Conservation (phyloP, 768 basidiomycete species). For the Trametes coccinea region DNA sequence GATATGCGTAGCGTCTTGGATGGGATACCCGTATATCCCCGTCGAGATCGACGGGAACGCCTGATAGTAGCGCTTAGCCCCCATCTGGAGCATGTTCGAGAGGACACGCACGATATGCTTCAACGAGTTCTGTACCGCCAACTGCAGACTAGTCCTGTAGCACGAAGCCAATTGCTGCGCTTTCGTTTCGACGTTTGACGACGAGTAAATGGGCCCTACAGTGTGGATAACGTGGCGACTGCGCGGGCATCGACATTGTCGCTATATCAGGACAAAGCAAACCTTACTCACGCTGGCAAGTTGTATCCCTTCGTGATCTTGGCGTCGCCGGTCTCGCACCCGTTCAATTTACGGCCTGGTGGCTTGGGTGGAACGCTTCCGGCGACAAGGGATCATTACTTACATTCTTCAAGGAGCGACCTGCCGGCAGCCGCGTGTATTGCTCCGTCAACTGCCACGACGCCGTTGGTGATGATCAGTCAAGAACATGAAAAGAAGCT, state of each 20-base stretch:
- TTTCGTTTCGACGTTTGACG: conserved; percentile 40
- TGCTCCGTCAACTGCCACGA: conserved; percentile 69
- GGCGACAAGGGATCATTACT: conserved; percentile 21
- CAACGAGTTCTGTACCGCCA: conserved; percentile 60
- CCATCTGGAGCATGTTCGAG: too few species aligned
- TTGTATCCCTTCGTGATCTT: conserved; percentile 80
- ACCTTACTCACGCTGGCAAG: conserved; percentile 65
- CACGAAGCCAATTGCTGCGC: conserved; percentile 64
- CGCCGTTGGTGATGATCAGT: background rate
- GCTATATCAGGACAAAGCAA: background rate
- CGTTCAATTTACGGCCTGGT: conserved; percentile 61
- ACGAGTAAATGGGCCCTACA: conserved; percentile 72
- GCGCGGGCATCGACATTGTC: background rate
- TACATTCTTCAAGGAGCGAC: conserved; percentile 69
- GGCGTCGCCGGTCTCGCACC: conserved; percentile 70
- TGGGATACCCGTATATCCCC: conserved; percentile 77
- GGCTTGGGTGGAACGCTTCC: background rate
- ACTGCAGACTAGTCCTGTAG: conserved; percentile 61
- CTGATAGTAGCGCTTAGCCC: conserved; percentile 37
- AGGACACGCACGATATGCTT: conserved; percentile 57
- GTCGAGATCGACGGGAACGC: conserved; percentile 84
- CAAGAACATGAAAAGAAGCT: conserved; percentile 22
- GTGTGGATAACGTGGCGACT: conserved; percentile 79
- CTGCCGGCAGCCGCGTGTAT: conserved; percentile 78
- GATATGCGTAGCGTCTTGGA: conserved; percentile 68